Base-by-base conservation (phyloP, 257 asterid species). In the Jaltomata sinuosa region DNA sequence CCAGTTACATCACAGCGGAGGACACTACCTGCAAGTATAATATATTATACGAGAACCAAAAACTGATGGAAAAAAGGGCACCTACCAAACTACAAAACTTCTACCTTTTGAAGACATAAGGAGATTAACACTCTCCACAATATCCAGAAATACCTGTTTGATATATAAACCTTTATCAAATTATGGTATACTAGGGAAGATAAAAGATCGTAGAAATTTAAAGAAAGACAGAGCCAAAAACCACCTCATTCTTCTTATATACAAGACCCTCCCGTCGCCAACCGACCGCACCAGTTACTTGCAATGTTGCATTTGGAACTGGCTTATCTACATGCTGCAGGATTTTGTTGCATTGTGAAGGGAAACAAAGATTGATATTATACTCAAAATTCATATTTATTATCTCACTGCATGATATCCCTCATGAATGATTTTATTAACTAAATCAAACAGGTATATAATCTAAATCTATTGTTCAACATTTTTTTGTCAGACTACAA, bases 261-360 rank as follows among this genome's bases (percentile, higher is more conserved):
- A 85, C 91, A 84, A 97, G 98, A 76, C 99, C 99, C 89, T 97
- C 98, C 89, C 99, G 91, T 42, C 98, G 97, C 99, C 99, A 97
- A 82, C 99, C 99, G 89, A 97, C 99, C 84, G 99, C 99, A 86
- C 99, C 99, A 79, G 99, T 95, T 85, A 95, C 99, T 93, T 94
- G 99, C 83, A 97, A 90, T 84, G 99, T 97, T 71, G 99, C 99
- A 92, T 97, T 97, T 54, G 99, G 98, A 59, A 95, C 97, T 84
- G 98, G 98, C 88, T 88, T 97, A 86, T 97, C 99, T 79, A 93
- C 83, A 88, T 97, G 87, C 99, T 97, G 90, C 86, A 87, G 64
- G 68, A 85, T 86, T 76, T 2, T 76, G 81, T 76, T 47, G 61
- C 38, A 49, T 76, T 47, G 42, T 47, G 27, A 76, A 27, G 81